Percentiles rank a stretch among this genome's conserved stretches.
Conservation (phyloP, 2,329 filamentous ascomycete species). For the Plectosphaerella sp. region DNA sequence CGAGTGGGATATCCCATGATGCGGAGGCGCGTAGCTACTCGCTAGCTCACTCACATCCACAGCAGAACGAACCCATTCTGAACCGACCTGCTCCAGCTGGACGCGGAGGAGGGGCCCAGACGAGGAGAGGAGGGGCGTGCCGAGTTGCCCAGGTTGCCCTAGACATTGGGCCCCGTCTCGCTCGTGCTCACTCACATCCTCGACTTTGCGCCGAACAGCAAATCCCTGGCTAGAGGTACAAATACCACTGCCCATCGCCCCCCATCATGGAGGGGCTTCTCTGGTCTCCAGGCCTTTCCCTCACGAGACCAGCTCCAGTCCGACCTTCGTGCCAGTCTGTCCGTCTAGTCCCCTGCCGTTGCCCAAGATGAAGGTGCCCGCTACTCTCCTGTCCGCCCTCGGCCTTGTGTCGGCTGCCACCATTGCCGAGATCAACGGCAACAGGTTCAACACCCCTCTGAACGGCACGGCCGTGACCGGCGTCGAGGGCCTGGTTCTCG, state of each 20-base stretch:
- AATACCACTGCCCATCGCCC: constrained; percentile 1
- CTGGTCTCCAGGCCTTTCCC: constrained; percentile 1
- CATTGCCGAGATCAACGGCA: constrained; percentile 63
- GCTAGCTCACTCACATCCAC: not conserved
- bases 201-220: not conserved
- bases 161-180: constrained; percentile 1
- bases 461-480: constrained; percentile 50
- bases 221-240: not conserved
- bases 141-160: not conserved
- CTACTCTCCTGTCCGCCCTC: constrained; percentile 20
- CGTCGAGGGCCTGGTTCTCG: constrained; percentile 61
- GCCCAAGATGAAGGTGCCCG: constrained; percentile 24
- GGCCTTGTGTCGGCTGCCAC: constrained; percentile 33
- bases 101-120: constrained; percentile 3
- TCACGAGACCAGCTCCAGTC: constrained; percentile 3
- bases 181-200: no score
- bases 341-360: not conserved
- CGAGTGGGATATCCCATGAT: not conserved
- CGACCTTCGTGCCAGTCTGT: not conserved
- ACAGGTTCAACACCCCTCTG: constrained; percentile 58
- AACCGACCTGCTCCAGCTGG: not conserved
- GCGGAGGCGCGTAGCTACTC: constrained; percentile 3
- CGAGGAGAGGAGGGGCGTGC: constrained; percentile 8
- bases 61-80: not conserved
- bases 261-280: not conserved